Evolutionary conservation across 495 filamentous ascomycete species (phyloP).

Genomic region (Hypoxylon lenormandii): DNA sequence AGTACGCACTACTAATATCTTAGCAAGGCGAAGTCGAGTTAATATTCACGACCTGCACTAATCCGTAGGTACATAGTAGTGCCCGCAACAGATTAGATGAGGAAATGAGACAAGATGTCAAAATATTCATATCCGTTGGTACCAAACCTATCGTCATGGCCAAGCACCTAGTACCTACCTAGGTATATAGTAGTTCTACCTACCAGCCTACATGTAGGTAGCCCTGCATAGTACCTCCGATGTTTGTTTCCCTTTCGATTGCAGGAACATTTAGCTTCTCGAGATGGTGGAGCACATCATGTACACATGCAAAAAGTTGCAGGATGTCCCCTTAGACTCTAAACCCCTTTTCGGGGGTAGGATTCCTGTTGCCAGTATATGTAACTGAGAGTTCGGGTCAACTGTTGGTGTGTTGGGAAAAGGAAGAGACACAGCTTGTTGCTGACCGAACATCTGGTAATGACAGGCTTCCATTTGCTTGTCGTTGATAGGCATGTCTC

Average conservation of each 20-base stretch:
- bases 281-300: neutral
- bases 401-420: constrained; percentile 42
- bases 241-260: no score
- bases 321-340: neutral
- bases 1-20: constrained; percentile 19
- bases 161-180: no score
- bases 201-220: no score
- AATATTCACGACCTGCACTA: neutral
- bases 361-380: neutral
- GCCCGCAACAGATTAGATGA: neutral
- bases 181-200: no score
- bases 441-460: constrained; percentile 30
- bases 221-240: no score
- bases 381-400: constrained; percentile 9
- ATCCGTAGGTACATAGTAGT: neutral
- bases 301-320: neutral
- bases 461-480: constrained; percentile 23
- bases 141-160: no score
- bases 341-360: neutral
- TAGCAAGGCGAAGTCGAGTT: constrained; percentile 23
- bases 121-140: neutral
- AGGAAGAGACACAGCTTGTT: constrained; percentile 23
- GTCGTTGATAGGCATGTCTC: constrained; percentile 25
- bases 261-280: neutral
- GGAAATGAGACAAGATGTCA: no score